Base-by-base conservation (phyloP, 257 asterid genomes). In the Rehmannia glutinosa region DNA sequence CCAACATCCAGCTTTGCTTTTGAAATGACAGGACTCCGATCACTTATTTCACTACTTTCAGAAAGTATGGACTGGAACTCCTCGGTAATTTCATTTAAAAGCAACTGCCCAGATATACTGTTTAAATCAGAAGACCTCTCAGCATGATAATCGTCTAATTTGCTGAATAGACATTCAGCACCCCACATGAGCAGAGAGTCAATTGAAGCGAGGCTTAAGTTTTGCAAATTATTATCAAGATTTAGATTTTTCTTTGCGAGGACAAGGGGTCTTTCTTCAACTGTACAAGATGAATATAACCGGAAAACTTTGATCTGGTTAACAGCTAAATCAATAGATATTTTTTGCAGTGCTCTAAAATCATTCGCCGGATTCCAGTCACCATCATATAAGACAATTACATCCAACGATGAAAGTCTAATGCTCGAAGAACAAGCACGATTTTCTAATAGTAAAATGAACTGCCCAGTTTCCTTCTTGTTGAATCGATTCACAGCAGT, bases 291-390 rank as follows among this genome's bases (percentile, higher is more conserved):
- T 54, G 96, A 81, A 78, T 93, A 93, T 46, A 93, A 71, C 79
- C 99, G 77, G 69, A 93, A 87, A 53, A 93, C 85, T 65, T 87
- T 85, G 68, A 91, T 75, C 70, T 71, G 80, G 63, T 74, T 83
- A 63, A 62, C 73, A 30, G 66, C 75, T 24, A 95, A 81, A 79
- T 83, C 84, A 28, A 83, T 38, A 28, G 89, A 75, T 72, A 90
- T 55, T 75, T 64, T 82, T 28, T 85, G 95, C 71, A 93, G 80
- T 1, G 88, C 86, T 75, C 62, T 88, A 72, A 90, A 35, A 75
- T 90, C 99, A 50, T 76, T 83, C 43, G 81, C 80, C 2, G 96
- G 99, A 66, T 88, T 86, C 87, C 83, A 81, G 58, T 90, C 97
- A 19, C 96, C 81, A 68, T 80, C 83, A 75, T 76, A 88, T 69